Base-by-base conservation (phyloP, 345 rosid genomes). In the Raphanus raphanistrum region DNA sequence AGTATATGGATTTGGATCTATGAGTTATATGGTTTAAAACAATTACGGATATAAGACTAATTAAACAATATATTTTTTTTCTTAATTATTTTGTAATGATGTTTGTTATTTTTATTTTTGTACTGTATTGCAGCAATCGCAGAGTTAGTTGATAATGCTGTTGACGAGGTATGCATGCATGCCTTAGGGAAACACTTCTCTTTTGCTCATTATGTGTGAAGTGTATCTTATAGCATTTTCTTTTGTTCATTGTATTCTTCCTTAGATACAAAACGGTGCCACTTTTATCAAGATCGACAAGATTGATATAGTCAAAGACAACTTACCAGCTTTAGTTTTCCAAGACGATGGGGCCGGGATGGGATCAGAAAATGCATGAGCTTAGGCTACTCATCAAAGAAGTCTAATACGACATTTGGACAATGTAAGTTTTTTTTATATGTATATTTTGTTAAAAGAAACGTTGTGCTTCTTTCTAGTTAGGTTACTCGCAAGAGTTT, bases 371-470 rank as follows among this genome's bases (percentile, higher is more conserved):
- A 90, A 82, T 94, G 98, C 81, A 87, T 94, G 97, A 94, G 97
- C 86, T 88, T 94, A 90, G 97, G 97, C 28, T 94, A 92, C 82
- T 94, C 98, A 12, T 85, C 95, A 45, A 94, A 94, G 88, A 92
- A 92, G 80, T 81, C 94, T 15, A 92, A 88, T 62, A 86, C 86
- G 36, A 92, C 98, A 15, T 90, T 94, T 80, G 97, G 98, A 80
- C 97, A 94, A 74, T 92, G 98, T 94, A 84, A 87, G 61, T 80
- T 17, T 38, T 38, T 68, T 72, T 6, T 8, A 21, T 21, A 21
- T 21, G 21, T 63, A 54, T 38, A 2, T 28, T 28, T 50, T 41
- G 50, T 41, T 41, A 41, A 15, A 8, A 31, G 62, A 65, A 60
- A 58, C 12, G 12, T 72, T 78, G 17, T 45, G 8, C 17, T 76